Percentiles rank a stretch among this genome's conserved stretches.
These are phyloP conservation scores for Pichia inconspicua DNA, from an alignment of 1,139 yeast species.

Conservation along the genomic window DNA sequence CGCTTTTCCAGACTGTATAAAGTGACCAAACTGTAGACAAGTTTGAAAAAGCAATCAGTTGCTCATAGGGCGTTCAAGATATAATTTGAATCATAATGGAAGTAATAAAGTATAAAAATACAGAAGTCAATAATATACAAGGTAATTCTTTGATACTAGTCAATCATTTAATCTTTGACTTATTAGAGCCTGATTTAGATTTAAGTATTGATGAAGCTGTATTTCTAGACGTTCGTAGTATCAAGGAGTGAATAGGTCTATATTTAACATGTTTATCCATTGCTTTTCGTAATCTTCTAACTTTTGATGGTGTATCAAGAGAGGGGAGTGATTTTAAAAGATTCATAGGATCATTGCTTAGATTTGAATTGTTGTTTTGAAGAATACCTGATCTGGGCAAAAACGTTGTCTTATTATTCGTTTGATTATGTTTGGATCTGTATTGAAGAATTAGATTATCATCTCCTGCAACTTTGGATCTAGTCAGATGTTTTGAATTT, in stretches of 20 bases:
- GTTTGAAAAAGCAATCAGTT: too few species aligned
- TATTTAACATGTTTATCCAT: slow-evolving; percentile 1
- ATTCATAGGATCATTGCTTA: slow-evolving; percentile 9
- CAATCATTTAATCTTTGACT: not conserved
- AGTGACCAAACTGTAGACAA: too few species aligned
- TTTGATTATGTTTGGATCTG: not conserved
- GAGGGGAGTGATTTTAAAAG: not conserved
- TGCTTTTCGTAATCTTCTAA: slow-evolving; percentile 11
- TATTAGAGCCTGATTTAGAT: not conserved
- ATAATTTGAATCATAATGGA: too few species aligned
- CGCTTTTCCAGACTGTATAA: too few species aligned
- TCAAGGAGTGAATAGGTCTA: not conserved
- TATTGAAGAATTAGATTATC: slow-evolving; percentile 6
- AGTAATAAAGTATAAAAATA: not conserved
- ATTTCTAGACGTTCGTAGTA: not conserved
- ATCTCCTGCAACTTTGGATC: slow-evolving; percentile 10
- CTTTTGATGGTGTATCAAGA: slow-evolving; percentile 11
- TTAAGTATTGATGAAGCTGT: not conserved
- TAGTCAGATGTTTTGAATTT: slow-evolving; percentile 9
- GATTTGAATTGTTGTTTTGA: not conserved
- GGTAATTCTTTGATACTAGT: not conserved
- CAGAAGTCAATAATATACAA: not conserved
- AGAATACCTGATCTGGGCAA: not conserved
- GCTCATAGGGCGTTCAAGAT: too few species aligned
- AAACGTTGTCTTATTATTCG: not conserved